These are phyloP conservation scores for Hypoxylon sp. DNA, from an alignment of 2,329 filamentous ascomycete species.

Conservation along the genomic window DNA sequence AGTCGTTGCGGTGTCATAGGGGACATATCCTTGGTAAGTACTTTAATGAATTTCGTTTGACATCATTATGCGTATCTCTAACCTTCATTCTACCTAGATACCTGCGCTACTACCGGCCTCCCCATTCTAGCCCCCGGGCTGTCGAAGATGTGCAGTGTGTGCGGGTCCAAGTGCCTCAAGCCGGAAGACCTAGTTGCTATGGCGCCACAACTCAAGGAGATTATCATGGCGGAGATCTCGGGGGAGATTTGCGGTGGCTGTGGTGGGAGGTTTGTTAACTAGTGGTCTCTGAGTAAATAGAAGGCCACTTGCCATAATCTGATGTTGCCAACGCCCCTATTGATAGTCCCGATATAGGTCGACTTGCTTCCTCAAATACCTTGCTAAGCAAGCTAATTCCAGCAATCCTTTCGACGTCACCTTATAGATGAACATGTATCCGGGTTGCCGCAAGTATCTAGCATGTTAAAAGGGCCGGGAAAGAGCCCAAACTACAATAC, in stretches of 20 bases:
- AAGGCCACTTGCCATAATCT: background rate
- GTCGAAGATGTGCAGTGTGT: slow-evolving; percentile 67
- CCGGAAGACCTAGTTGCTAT: slow-evolving; percentile 54
- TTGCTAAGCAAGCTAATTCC: no score
- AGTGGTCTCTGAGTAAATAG: slow-evolving; percentile 1
- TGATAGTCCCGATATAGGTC: no score
- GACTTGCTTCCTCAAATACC: no score
- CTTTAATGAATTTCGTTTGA: background rate
- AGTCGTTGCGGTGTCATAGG: slow-evolving; percentile 55
- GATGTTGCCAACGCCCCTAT: no score
- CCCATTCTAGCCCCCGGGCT: slow-evolving; percentile 66
- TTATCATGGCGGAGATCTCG: slow-evolving; percentile 46
- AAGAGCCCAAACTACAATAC: no score
- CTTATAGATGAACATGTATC: no score
- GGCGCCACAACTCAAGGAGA: slow-evolving; percentile 40
- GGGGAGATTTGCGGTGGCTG: slow-evolving; percentile 48
- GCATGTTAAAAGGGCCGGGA: no score
- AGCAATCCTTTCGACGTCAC: no score
- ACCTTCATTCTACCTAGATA: slow-evolving; percentile 55
- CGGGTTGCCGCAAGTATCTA: no score
- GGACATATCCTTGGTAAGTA: slow-evolving; percentile 55
- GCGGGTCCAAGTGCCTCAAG: slow-evolving; percentile 63
- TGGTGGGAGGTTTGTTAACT: slow-evolving; percentile 49
- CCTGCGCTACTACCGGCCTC: slow-evolving; percentile 65
- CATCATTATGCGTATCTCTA: background rate